phyloP scores from a whole-genome alignment of 2,329 filamentous ascomycete genomes.

The Fusarium sp. region DNA sequence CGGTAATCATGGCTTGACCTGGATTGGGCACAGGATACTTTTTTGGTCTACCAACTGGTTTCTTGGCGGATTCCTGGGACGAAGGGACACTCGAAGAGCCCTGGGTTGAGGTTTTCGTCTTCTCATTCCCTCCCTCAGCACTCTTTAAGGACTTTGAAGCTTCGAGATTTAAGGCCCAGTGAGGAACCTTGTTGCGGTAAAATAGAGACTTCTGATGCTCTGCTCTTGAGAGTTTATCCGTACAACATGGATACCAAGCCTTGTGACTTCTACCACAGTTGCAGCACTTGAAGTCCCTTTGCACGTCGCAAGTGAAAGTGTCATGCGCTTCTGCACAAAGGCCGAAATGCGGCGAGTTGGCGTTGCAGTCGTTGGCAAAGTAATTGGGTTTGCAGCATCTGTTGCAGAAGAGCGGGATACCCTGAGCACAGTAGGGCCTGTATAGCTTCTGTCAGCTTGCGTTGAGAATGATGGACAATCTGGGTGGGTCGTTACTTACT shows the following conservation, averaged over 20 bases:
- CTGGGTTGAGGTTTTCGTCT: too few relatives aligned
- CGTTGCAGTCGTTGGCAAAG: neutral
- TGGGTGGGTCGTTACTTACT: neutral
- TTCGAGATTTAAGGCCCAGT: too few relatives aligned
- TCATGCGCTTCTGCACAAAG: neutral
- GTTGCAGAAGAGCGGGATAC: neutral
- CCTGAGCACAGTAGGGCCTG: neutral
- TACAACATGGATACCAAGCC: neutral
- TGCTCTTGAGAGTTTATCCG: too few relatives aligned
- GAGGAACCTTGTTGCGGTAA: too few relatives aligned
- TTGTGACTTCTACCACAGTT: neutral
- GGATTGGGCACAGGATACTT: too few relatives aligned
- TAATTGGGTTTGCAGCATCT: neutral
- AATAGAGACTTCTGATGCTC: too few relatives aligned
- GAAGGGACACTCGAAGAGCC: too few relatives aligned
- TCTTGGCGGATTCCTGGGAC: too few relatives aligned
- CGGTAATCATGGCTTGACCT: too few relatives aligned
- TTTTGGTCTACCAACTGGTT: too few relatives aligned
- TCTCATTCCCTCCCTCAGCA: too few relatives aligned
- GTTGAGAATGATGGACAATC: neutral
- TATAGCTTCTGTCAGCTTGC: neutral
- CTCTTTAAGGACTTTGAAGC: too few relatives aligned
- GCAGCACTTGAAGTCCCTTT: neutral
- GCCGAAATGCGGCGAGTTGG: fast-evolving
- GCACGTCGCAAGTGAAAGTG: neutral